phyloP scores from a whole-genome alignment of 2,329 filamentous ascomycete genomes.

The Colletotrichum echinochloae region DNA sequence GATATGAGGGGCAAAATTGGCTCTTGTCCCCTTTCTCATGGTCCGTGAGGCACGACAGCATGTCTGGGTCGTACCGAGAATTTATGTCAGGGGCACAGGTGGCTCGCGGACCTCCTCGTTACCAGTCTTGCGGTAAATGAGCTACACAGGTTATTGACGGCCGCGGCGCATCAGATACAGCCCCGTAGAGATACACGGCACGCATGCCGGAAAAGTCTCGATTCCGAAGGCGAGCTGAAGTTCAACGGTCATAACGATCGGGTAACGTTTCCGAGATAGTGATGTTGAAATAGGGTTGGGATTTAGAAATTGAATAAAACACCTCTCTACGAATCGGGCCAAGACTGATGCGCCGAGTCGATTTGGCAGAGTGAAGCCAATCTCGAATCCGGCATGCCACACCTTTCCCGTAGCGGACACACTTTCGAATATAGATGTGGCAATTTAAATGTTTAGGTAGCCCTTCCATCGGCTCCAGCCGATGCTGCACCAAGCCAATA shows the following conservation, averaged over 20 bases:
- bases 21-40: slow-evolving; percentile 36
- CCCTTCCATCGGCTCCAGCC: not conserved
- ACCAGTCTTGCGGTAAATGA: slow-evolving; percentile 38
- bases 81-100: slow-evolving; percentile 17
- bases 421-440: slow-evolving; percentile 1
- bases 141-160: slow-evolving; percentile 21
- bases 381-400: slow-evolving; percentile 6
- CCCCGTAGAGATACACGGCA: not conserved
- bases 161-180: slow-evolving; percentile 7
- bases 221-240: not conserved
- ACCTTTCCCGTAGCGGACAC: slow-evolving; percentile 19
- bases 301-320: too few species aligned
- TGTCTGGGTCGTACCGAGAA: slow-evolving; percentile 13
- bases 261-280: not conserved
- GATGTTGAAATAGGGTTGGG: slow-evolving; percentile 40
- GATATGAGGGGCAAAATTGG: not conserved
- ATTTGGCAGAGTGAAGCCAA: slow-evolving; percentile 11
- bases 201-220: not conserved
- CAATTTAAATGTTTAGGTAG: slow-evolving; percentile 19
- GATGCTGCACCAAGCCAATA: slow-evolving; percentile 16
- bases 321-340: not conserved
- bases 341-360: slow-evolving; percentile 25
- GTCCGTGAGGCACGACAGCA: slow-evolving; percentile 16
- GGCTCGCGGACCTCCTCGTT: slow-evolving; percentile 19
- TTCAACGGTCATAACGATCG: not conserved